Base-by-base conservation (phyloP, 345 rosid species). In the Luvunga scandens region DNA sequence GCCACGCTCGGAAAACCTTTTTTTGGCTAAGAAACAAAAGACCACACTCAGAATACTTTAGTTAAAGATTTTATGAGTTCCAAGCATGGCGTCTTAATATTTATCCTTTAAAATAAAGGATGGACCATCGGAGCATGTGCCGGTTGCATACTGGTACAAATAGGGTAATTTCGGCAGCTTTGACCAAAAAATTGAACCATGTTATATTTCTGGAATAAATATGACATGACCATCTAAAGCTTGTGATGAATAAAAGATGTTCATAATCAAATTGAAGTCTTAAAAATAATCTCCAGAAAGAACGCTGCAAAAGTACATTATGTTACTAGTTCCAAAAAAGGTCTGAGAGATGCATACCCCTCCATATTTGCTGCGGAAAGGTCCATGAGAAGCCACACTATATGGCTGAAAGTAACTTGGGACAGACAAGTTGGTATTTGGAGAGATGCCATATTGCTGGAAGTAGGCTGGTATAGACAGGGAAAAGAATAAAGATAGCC, bases 401-500 rank as follows among this genome's bases (percentile, higher is more conserved):
- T 93, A 96, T 34, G 99, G 97, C 73, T 90, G 94, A 83, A 88
- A 96, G 84, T 96, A 93, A 81, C 93, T 90, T 36, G 95, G 99
- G 71, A 89, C 97, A 4, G 95, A 89, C 80, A 82, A 78, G 78
- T 96, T 96, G 67, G 91, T 86, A 79, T 88, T 89, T 18, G 98
- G 90, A 60, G 94, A 90, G 77, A 93, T 83, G 73, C 90, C 99
- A 38, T 93, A 96, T 65, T 94, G 98, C 85, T 96, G 99, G 78
- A 96, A 96, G 86, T 96, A 96, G 60, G 98, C 91, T 9, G 99
- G 98, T 75, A 93, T 81, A 9, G 99, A 93, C 28, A 96, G 93
- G 27, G 97, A 90, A 77, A 94, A 94, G 77, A 92, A 95, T 75
- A 95, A 77, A 38, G 98, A 93, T 73, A 93, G 76, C 63, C 99